Conservation (phyloP, 768 basidiomycete genomes). For the Tulasnella sp. region DNA sequence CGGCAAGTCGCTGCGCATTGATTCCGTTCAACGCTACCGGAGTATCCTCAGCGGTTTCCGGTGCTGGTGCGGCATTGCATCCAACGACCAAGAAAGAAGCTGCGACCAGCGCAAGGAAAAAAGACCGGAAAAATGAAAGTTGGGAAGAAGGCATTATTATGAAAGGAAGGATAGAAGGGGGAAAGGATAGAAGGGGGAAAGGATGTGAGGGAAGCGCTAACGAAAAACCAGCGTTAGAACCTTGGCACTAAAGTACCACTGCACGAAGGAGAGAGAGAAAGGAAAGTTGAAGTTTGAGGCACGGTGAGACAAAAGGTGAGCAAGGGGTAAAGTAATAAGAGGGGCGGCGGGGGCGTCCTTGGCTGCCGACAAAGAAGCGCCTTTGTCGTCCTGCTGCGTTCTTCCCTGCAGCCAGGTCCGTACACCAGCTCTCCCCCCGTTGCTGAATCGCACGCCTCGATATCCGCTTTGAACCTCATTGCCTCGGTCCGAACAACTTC, state of each 20-base stretch:
- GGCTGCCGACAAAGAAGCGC: conserved; percentile 1
- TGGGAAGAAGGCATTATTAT: background rate
- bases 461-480: background rate
- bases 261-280: background rate
- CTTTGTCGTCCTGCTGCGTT: background rate
- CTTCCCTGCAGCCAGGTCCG: background rate
- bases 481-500: background rate
- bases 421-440: background rate
- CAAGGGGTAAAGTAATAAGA: background rate
- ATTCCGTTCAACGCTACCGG: background rate
- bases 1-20: conserved; percentile 7
- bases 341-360: background rate
- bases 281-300: background rate
- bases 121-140: background rate
- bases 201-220: background rate
- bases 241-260: background rate
- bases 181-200: background rate
- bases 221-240: background rate
- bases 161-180: background rate
- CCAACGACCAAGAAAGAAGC: background rate
- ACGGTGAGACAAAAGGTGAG: background rate
- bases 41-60: background rate
- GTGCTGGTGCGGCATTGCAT: background rate
- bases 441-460: background rate
- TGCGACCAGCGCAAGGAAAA: background rate